Conservation (phyloP, 805 yeast species). For the Wickerhamiella siamensis region DNA sequence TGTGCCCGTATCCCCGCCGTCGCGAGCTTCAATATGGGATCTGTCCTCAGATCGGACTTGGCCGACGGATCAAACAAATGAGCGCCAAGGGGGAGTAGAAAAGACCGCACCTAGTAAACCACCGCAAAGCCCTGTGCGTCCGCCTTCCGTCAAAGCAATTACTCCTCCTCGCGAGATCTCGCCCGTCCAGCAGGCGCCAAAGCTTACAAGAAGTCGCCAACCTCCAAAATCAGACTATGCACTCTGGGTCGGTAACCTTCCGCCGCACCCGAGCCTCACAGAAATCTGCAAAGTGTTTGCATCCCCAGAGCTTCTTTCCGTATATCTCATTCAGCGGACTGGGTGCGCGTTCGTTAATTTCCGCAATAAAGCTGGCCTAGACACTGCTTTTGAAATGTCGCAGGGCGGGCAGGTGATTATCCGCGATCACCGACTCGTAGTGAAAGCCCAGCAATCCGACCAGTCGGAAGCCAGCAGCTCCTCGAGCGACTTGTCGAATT, state of each 20-base stretch:
- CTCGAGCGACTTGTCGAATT: not conserved
- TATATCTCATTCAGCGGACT: slow-evolving; percentile 28
- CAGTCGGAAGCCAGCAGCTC: not conserved
- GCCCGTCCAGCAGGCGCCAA: not conserved
- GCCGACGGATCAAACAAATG: too few relatives aligned
- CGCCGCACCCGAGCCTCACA: slow-evolving; percentile 23
- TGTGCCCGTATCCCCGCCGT: not conserved
- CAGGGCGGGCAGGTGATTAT: slow-evolving; percentile 13
- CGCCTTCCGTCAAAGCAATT: not conserved
- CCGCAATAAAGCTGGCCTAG: slow-evolving; percentile 20
- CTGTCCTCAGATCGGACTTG: too few relatives aligned
- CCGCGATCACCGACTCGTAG: slow-evolving; percentile 24
- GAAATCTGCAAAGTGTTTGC: slow-evolving; percentile 28
- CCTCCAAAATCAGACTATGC: slow-evolving; percentile 28
- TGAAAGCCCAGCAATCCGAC: slow-evolving; percentile 14
- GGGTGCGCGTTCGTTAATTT: slow-evolving; percentile 32
- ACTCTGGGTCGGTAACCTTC: slow-evolving; percentile 35
- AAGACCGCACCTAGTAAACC: too few relatives aligned
- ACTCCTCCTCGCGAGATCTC: not conserved
- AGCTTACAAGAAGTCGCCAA: slow-evolving; percentile 6
- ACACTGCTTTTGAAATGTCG: slow-evolving; percentile 21
- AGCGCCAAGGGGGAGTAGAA: too few relatives aligned
- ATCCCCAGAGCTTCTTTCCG: slow-evolving; percentile 24
- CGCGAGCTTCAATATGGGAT: not conserved
- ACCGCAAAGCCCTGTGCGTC: not conserved